A percentile compares a stretch with the other conserved stretches of the same genome.
Evolutionary conservation across 441 rosid genomes (phyloP).

Genomic region (Erodium texanum): DNA sequence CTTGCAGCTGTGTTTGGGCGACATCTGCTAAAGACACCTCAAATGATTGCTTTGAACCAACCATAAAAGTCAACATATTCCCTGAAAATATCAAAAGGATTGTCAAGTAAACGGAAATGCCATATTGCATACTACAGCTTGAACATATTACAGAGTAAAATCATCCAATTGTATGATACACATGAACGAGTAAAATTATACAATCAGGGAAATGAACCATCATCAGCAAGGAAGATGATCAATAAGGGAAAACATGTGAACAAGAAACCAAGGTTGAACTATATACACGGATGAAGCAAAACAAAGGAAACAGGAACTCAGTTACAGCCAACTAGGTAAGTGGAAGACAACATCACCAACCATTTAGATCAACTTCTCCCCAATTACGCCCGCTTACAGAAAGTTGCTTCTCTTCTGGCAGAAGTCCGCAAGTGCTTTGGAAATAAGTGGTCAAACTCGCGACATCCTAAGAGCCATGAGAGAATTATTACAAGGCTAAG

Average conservation of each 20-base stretch:
- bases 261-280: not conserved
- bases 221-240: not conserved
- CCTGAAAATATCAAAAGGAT: conserved; percentile 32
- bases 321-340: not conserved
- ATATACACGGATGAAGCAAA: not conserved
- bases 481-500: not conserved
- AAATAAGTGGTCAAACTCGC: conserved; percentile 59
- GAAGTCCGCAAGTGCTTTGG: conserved; percentile 57
- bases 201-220: not conserved
- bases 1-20: conserved; percentile 82
- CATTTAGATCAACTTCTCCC: conserved; percentile 91
- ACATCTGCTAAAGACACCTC: conserved; percentile 89
- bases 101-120: conserved; percentile 7
- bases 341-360: conserved; percentile 27
- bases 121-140: not conserved
- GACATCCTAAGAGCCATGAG: conserved; percentile 50
- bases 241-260: not conserved
- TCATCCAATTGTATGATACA: not conserved
- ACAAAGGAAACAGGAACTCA: not conserved
- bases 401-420: conserved; percentile 83
- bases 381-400: conserved; percentile 88
- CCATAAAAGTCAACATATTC: conserved; percentile 67
- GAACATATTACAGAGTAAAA: not conserved
- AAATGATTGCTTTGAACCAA: conserved; percentile 91
- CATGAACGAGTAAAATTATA: not conserved